These are phyloP conservation scores for Macrotyloma uniflorum DNA, from an alignment of 306 rosid genomes.

Conservation along the genomic window DNA sequence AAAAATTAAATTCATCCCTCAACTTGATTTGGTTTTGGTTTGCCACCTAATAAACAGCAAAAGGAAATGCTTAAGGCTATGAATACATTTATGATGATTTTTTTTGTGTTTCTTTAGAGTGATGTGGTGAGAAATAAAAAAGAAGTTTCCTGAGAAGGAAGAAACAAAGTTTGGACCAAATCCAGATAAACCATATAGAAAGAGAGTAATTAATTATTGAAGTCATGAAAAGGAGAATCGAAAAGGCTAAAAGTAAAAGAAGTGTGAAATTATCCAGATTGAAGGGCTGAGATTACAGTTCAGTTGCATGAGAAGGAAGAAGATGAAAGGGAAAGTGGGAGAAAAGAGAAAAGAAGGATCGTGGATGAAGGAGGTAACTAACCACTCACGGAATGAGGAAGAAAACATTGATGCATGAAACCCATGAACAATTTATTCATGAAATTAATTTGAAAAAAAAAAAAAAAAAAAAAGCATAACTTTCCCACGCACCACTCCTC, in stretches of 20 bases:
- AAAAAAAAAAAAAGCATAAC: conserved; percentile 7
- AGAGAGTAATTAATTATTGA: conserved; percentile 21
- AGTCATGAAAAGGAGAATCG: conserved; percentile 30
- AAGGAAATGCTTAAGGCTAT: no score
- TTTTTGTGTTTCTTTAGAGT: no score
- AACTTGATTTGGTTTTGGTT: no score
- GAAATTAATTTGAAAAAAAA: neutral
- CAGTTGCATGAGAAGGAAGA: conserved; percentile 18
- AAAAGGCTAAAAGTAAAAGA: conserved; percentile 29
- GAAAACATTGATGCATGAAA: conserved; percentile 33
- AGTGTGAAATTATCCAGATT: conserved; percentile 28
- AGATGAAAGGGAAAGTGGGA: neutral
- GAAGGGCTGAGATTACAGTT: conserved; percentile 18
- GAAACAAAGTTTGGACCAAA: neutral
- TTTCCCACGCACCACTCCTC: neutral
- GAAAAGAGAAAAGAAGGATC: conserved; percentile 13
- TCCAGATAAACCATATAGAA: neutral
- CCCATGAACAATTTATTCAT: conserved; percentile 30
- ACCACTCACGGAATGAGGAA: conserved; percentile 35
- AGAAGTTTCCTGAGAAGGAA: neutral
- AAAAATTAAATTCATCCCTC: no score
- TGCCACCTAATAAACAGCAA: no score
- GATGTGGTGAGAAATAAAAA: no score
- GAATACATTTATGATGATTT: no score
- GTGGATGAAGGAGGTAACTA: neutral